Evolutionary conservation across 257 asterid species (phyloP).

Genomic region (Solanum boliviense): DNA sequence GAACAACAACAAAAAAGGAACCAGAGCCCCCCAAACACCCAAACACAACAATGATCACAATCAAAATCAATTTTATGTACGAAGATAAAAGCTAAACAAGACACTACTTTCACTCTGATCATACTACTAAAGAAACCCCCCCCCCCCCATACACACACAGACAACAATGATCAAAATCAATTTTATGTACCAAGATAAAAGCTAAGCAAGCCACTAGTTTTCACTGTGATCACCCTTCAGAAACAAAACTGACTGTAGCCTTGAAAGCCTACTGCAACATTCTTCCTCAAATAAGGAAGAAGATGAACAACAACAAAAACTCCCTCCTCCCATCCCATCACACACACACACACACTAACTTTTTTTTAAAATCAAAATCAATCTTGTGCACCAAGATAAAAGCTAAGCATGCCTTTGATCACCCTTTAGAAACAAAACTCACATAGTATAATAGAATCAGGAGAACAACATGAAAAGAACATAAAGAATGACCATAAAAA

Average conservation of each 20-base stretch:
- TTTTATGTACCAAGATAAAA: background rate
- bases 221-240: background rate
- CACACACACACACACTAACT: background rate
- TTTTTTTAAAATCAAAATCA: background rate
- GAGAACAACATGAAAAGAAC: background rate
- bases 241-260: slow-evolving; percentile 45
- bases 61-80: background rate
- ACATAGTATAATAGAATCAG: background rate
- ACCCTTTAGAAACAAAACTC: background rate
- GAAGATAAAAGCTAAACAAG: background rate
- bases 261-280: slow-evolving; percentile 51
- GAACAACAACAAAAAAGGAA: background rate
- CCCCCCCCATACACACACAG: background rate
- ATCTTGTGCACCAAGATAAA: background rate
- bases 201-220: background rate
- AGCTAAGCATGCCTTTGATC: background rate
- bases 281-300: slow-evolving; percentile 67
- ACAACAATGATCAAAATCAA: background rate
- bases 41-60: background rate
- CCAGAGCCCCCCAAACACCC: background rate
- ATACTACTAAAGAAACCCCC: background rate
- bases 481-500: background rate
- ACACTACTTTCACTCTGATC: background rate
- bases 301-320: background rate
- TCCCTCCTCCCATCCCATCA: background rate